Evolutionary conservation across 352 stramenopile species (phyloP).

Genomic region (Phytophthora uliginosa): DNA sequence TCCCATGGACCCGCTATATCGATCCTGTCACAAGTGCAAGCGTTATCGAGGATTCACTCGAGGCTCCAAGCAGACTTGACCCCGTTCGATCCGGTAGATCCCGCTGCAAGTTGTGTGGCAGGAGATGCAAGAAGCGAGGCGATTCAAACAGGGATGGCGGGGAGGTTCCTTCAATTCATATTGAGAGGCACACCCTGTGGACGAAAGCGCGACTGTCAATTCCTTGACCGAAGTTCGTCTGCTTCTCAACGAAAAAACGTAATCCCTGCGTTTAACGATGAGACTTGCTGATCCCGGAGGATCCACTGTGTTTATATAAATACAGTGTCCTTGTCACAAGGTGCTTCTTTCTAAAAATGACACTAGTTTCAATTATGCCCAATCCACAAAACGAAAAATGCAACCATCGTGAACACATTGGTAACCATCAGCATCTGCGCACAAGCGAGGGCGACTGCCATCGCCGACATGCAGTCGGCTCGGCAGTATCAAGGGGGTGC

Average conservation of each 20-base stretch:
- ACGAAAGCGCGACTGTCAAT: not conserved
- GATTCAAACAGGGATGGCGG: not conserved
- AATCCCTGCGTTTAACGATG: not conserved
- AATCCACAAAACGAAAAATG: no score
- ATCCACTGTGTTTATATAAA: not conserved
- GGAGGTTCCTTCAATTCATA: not conserved
- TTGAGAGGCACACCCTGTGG: not conserved
- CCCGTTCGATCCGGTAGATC: not conserved
- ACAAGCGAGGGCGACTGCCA: not conserved
- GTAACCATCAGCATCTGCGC: not conserved
- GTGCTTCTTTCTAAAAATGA: not conserved
- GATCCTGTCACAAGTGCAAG: slow-evolving; percentile 19
- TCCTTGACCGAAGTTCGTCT: slow-evolving; percentile 6
- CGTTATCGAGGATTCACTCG: slow-evolving; percentile 22
- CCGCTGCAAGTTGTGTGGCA: not conserved
- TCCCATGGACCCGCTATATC: slow-evolving; percentile 20
- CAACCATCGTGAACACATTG: no score
- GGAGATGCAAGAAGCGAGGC: slow-evolving; percentile 1
- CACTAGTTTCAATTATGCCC: not conserved
- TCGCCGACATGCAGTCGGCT: not conserved
- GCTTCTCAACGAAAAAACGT: slow-evolving; percentile 13
- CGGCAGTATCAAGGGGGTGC: not conserved
- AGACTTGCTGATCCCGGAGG: no score
- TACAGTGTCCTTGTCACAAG: not conserved
- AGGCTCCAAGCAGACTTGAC: not conserved